A percentile compares a stretch with the other conserved stretches of the same genome.
Evolutionary conservation across 1,284 basidiomycete species (phyloP).

Genomic region (Microbotryum intermedium): DNA sequence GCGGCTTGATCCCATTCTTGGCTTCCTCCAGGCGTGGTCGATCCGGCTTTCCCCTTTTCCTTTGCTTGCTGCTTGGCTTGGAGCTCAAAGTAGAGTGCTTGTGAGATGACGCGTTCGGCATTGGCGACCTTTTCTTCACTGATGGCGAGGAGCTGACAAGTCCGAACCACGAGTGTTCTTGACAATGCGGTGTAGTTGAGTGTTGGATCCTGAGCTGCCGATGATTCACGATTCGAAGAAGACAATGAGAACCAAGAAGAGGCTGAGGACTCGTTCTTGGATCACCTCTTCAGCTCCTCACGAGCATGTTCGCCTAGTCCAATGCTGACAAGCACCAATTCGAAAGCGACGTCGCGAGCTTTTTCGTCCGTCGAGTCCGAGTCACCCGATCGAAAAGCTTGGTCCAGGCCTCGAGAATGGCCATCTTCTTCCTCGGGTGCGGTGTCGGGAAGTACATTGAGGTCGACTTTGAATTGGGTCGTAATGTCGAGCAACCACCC

Average conservation of each 20-base stretch:
- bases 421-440: too few species aligned
- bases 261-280: conserved; percentile 2
- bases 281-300: neutral
- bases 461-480: conserved; percentile 12
- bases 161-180: conserved; percentile 37
- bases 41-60: conserved; percentile 10
- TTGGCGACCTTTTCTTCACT: conserved; percentile 32
- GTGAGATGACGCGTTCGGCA: conserved; percentile 36
- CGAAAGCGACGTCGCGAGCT: conserved; percentile 17
- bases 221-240: neutral
- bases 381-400: too few species aligned
- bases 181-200: conserved; percentile 41
- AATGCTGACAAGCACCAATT: conserved; percentile 22
- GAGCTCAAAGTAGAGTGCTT: conserved; percentile 42
- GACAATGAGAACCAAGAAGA: neutral
- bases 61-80: conserved; percentile 19
- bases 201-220: conserved; percentile 2
- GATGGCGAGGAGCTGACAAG: conserved; percentile 39
- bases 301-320: conserved; percentile 10
- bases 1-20: conserved; percentile 40
- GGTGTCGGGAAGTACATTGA: conserved; percentile 8
- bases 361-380: neutral
- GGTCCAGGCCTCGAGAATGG: too few species aligned
- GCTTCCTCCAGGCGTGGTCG: neutral
- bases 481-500: conserved; percentile 16